Evolutionary conservation across 1,284 basidiomycete species (phyloP).

Genomic region (Cryptococcus sp.): DNA sequence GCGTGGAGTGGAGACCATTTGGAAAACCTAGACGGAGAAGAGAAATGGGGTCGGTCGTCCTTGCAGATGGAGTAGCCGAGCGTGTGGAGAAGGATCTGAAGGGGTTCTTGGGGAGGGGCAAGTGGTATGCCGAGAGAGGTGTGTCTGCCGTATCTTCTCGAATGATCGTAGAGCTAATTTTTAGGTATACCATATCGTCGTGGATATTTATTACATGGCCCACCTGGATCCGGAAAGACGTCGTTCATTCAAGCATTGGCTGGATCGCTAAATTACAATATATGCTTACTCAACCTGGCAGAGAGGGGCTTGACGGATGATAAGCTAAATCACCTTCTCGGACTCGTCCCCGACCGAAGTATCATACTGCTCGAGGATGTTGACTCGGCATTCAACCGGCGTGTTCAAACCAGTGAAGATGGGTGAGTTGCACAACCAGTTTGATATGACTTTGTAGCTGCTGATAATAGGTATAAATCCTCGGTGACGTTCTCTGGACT

Average conservation of each 20-base stretch:
- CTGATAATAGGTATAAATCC: slow-evolving; percentile 68
- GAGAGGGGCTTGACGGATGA: slow-evolving; percentile 96
- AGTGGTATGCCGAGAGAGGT: slow-evolving; percentile 98
- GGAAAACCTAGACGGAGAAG: slow-evolving; percentile 86
- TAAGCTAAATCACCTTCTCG: slow-evolving; percentile 88
- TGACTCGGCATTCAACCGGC: slow-evolving; percentile 94
- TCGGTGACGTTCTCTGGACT: slow-evolving; percentile 97
- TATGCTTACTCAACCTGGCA: slow-evolving; percentile 92
- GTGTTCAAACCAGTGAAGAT: slow-evolving; percentile 81
- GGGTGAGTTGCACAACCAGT: slow-evolving; percentile 55
- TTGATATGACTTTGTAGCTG: background rate
- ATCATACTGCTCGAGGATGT: slow-evolving; percentile 95
- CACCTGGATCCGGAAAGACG: slow-evolving; percentile 96
- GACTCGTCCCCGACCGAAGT: slow-evolving; percentile 87
- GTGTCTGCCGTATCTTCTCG: slow-evolving; percentile 1
- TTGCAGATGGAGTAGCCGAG: slow-evolving; percentile 74
- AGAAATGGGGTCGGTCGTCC: slow-evolving; percentile 84
- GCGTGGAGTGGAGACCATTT: slow-evolving; percentile 93
- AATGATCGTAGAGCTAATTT: background rate
- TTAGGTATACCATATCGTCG: slow-evolving; percentile 93
- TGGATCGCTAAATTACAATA: slow-evolving; percentile 87
- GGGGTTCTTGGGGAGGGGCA: slow-evolving; percentile 74
- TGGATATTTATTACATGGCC: slow-evolving; percentile 91
- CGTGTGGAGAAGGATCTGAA: slow-evolving; percentile 73
- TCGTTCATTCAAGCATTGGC: slow-evolving; percentile 98